Evolutionary conservation across 176 grass and related monocot species (phyloP), one percentile per base, ranked within the genome.

Genomic region (Zizania latifolia): DNA sequence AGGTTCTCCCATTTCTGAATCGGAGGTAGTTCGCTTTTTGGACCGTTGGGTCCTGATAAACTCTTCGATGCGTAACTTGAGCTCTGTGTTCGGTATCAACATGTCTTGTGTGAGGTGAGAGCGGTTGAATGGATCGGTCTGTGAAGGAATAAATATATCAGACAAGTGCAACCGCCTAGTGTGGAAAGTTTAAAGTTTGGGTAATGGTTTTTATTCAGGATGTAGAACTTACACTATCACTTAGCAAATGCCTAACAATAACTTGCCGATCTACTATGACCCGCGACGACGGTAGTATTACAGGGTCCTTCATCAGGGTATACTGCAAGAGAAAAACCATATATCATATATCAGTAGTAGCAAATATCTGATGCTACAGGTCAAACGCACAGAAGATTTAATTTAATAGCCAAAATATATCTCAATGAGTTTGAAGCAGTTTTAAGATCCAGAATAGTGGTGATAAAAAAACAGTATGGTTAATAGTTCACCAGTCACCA

Each of bases 221-320:
- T 33, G 9, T 39, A 37, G 34, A 35, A 73, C 75, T 82, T 93
- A 97, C 94, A 43, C 68, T 88, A 67, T 99, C 95, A 77, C 95
- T 99, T 29, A 94, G 91, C 45, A 99, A 76, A 84, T 99, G 95
- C 74, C 95, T 89, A 85, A 92, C 83, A 72, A 99, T 99, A 75
- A 99, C 95, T 0, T 82, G 51, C 28, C 95, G 91, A 43, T 99
- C 95, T 57, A 99, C 17, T 63, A 86, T 81, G 70, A 99, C 78
- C 40, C 72, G 89, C 2, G 95, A 99, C 33, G 91, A 94, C 15
- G 95, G 95, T 51, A 99, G 81, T 64, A 89, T 99, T 33, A 99
- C 95, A 76, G 95, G 95, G 88, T 99, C 95, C 71, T 90, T 90
- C 91, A 98, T 94, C 58, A 99, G 82, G 53, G 91, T 94, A 83